Evolutionary conservation across 148 eudicot species (phyloP).

Genomic region (Diospyros kaki): DNA sequence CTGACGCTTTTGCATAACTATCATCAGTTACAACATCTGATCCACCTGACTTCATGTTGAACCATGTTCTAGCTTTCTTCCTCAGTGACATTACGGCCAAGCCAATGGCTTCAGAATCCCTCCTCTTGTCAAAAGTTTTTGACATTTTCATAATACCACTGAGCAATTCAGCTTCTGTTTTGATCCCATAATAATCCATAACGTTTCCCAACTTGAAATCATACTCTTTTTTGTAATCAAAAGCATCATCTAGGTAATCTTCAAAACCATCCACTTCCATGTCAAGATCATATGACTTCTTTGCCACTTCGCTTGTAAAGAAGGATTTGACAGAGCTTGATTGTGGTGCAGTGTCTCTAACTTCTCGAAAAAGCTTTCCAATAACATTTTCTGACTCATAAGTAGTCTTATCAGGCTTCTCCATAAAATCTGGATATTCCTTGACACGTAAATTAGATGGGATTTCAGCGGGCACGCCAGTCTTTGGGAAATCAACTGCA

Average conservation of each 20-base stretch:
- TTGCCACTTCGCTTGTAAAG: slow-evolving; percentile 31
- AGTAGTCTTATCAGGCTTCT: slow-evolving; percentile 40
- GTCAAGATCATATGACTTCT: slow-evolving; percentile 30
- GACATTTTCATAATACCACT: slow-evolving; percentile 48
- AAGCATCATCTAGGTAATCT: slow-evolving; percentile 35
- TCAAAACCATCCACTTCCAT: slow-evolving; percentile 43
- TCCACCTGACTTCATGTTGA: slow-evolving; percentile 11
- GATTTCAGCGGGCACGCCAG: slow-evolving; percentile 68
- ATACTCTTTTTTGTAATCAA: slow-evolving; percentile 32
- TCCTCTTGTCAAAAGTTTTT: slow-evolving; percentile 36
- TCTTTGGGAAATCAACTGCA: slow-evolving; percentile 86
- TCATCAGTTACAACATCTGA: slow-evolving; percentile 1
- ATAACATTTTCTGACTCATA: slow-evolving; percentile 31
- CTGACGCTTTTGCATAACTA: slow-evolving; percentile 29
- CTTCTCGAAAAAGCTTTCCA: slow-evolving; percentile 45
- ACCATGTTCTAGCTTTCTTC: slow-evolving; percentile 36
- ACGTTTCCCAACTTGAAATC: slow-evolving; percentile 38
- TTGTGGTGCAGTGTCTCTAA: slow-evolving; percentile 29
- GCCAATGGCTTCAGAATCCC: slow-evolving; percentile 26
- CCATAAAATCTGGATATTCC: slow-evolving; percentile 66
- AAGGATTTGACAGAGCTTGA: slow-evolving; percentile 23
- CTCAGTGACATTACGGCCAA: slow-evolving; percentile 33
- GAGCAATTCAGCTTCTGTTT: slow-evolving; percentile 48
- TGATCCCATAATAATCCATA: slow-evolving; percentile 48
- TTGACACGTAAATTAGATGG: slow-evolving; percentile 33